phyloP scores from a whole-genome alignment of 2,329 filamentous ascomycete species.

The Fusarium clavum region DNA sequence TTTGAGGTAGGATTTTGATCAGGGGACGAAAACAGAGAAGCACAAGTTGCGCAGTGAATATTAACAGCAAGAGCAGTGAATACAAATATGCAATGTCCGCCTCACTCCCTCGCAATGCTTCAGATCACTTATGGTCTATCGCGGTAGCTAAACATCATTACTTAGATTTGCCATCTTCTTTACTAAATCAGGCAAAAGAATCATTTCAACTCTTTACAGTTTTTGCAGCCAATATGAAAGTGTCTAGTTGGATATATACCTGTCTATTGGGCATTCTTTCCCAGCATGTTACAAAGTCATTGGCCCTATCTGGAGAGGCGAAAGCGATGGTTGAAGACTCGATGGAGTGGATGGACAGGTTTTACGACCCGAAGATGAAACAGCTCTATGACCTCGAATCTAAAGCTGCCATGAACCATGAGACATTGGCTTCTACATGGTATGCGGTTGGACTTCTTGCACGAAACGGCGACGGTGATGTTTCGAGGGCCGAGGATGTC shows the following conservation, averaged over 20 bases:
- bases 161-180: not conserved
- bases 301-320: constrained; percentile 20
- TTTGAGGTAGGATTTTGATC: not conserved
- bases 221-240: constrained; percentile 4
- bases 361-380: constrained; percentile 39
- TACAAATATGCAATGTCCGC: constrained; percentile 17
- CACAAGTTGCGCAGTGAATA: not conserved
- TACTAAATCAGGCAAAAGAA: not conserved
- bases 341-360: constrained; percentile 29
- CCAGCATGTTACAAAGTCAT: not conserved
- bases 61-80: not conserved
- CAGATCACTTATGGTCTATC: not conserved
- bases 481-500: constrained; percentile 9
- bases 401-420: constrained; percentile 18
- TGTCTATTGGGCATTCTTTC: constrained; percentile 8
- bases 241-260: not conserved
- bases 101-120: accelerated
- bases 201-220: not conserved
- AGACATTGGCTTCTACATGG: constrained; percentile 22
- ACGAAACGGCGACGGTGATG: constrained; percentile 10
- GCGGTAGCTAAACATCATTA: not conserved
- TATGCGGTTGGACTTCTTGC: constrained; percentile 26
- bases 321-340: constrained; percentile 31
- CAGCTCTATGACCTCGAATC: constrained; percentile 24
- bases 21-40: not conserved